Conservation (phyloP, 2,329 filamentous ascomycete genomes). For the Zalaria obscura region DNA sequence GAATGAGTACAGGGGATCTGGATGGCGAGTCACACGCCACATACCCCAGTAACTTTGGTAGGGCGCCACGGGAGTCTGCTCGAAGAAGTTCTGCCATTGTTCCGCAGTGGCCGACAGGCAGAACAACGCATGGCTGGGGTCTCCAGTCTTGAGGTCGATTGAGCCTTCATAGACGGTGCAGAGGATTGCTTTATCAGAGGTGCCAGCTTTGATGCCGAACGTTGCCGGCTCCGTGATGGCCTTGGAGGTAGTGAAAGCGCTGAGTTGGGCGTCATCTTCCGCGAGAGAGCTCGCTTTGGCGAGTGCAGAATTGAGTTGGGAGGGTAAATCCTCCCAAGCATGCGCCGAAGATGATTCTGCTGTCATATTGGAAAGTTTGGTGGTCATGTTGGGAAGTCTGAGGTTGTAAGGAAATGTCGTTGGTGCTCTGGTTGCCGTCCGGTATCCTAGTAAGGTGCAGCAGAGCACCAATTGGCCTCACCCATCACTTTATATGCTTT, state of each 20-base stretch:
- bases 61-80: slow-evolving; percentile 26
- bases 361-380: no score
- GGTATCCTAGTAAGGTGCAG: no score
- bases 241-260: slow-evolving; percentile 16
- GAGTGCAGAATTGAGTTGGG: not conserved
- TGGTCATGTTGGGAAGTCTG: no score
- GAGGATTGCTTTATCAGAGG: slow-evolving; percentile 13
- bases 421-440: no score
- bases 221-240: slow-evolving; percentile 15
- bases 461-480: no score
- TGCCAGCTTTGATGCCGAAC: slow-evolving; percentile 18
- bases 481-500: no score
- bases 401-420: no score
- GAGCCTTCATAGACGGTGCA: slow-evolving; percentile 16
- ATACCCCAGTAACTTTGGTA: slow-evolving; percentile 33
- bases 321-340: not conserved
- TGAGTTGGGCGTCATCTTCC: slow-evolving; percentile 13
- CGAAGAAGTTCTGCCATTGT: slow-evolving; percentile 33
- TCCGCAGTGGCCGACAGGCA: slow-evolving; percentile 27
- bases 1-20: not conserved
- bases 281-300: not conserved
- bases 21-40: slow-evolving; percentile 8
- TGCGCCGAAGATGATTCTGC: not conserved
- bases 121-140: slow-evolving; percentile 16
- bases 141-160: slow-evolving; percentile 12